Base-by-base conservation (phyloP, 805 yeast species). In the Ogataea chonburiensis region DNA sequence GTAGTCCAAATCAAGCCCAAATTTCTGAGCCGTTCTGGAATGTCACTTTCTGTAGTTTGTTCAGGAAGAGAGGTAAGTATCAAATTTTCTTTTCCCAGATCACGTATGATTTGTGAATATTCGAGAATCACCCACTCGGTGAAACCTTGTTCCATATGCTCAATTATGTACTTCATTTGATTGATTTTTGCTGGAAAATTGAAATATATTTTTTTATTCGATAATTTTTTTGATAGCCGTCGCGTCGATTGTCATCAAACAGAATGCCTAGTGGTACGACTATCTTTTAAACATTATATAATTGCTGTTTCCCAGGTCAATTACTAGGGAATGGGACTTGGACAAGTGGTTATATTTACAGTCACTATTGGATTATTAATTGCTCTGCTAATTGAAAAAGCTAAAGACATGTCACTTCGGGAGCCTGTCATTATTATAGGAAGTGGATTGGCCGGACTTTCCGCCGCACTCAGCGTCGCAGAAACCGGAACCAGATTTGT, bases 141-240 rank as follows among this genome's bases (percentile, higher is more conserved):
- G 72, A 91, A 87, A 1, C 96, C 98, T 43, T 79, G 84, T 62
- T 91, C 98, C 97, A 91, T 91, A 58, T 91, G 98, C 62, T 91
- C 98, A 34, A 91, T 88, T 35, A 93, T 77, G 70, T 88, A 91
- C 63, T 86, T 87, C 95, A 86, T 86, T 10, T 7, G n/a, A n/a
- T n/a, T n/a, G n/a, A n/a, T n/a, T n/a, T n/a, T n/a, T n/a, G n/a
- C 23, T 28, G 20, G 28, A 19, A n/a, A n/a, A n/a, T n/a, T n/a
- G 5, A 13, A 30, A 16, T 21, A 7, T 13, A 15, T 23, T 24
- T 24, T 26, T 17, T 19, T 29, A 5, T n/a, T n/a, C n/a, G n/a
- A n/a, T n/a, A n/a, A n/a, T n/a, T n/a, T n/a, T n/a, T n/a, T n/a
- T n/a, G n/a, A n/a, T n/a, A 3, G 26, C 14, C 10, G 40, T 18